Conservation (phyloP, 192 early-diverging fungal genomes). For the Pilobolus umbonatus region DNA sequence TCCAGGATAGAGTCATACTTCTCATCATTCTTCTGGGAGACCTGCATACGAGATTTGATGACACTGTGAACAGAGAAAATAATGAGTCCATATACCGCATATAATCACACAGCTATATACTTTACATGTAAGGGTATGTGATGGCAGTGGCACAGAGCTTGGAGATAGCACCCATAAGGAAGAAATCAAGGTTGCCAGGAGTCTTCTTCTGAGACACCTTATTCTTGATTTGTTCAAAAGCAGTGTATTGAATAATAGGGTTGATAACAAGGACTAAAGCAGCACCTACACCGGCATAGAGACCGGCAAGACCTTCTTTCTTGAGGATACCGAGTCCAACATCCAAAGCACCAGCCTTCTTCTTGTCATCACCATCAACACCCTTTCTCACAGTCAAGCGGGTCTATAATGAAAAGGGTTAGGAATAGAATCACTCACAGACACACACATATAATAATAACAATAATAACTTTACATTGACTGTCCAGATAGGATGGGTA, state of each 20-base stretch:
- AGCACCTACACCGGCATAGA: constrained; percentile 91
- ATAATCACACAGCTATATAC: constrained; percentile 3
- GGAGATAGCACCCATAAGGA: constrained; percentile 90
- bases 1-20: constrained; percentile 79
- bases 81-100: not conserved
- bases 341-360: constrained; percentile 34
- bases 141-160: constrained; percentile 93
- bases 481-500: constrained; percentile 99
- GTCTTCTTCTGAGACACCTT: constrained; percentile 48
- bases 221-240: constrained; percentile 91
- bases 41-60: constrained; percentile 97
- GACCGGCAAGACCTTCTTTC: constrained; percentile 80
- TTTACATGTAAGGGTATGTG: constrained; percentile 97
- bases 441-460: not conserved
- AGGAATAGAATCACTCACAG: no score
- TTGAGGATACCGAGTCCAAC: constrained; percentile 73
- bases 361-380: constrained; percentile 38
- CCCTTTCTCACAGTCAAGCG: constrained; percentile 81
- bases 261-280: constrained; percentile 98
- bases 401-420: constrained; percentile 62
- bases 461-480: constrained; percentile 67
- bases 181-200: constrained; percentile 85
- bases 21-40: constrained; percentile 79
- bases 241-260: constrained; percentile 99
- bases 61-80: constrained; percentile 49